A percentile compares a stretch with the other conserved stretches of the same genome.
Evolutionary conservation across 2,329 filamentous ascomycete genomes (phyloP).

Genomic region (Trichophyton verrucosum): DNA sequence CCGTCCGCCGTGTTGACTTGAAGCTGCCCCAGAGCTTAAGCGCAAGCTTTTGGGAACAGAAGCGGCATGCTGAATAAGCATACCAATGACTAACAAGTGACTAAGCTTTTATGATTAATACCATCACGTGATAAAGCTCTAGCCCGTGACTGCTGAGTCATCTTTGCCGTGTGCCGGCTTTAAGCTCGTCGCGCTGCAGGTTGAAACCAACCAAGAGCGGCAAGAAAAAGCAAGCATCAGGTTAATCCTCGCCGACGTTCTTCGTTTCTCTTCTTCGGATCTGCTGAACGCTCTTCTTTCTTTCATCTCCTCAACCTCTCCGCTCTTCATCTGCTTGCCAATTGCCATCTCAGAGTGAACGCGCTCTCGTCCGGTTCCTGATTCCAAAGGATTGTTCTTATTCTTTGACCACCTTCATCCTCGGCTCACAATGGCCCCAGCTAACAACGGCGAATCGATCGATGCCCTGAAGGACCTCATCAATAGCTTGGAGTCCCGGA

Average conservation of each 20-base stretch:
- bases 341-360: neutral
- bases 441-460: conserved; percentile 67
- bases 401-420: conserved; percentile 6
- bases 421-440: conserved; percentile 62
- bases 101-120: neutral
- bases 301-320: conserved; percentile 8
- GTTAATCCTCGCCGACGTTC: conserved; percentile 9
- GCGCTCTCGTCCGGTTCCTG: neutral
- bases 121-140: neutral
- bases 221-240: conserved; percentile 4
- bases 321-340: neutral
- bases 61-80: neutral
- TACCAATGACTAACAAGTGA: neutral
- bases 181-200: neutral
- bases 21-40: neutral
- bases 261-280: neutral
- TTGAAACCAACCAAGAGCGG: neutral
- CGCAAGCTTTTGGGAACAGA: neutral
- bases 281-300: neutral
- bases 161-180: neutral
- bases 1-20: neutral
- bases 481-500: conserved; percentile 68
- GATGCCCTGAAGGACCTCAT: conserved; percentile 76
- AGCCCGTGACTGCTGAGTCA: conserved; percentile 1
- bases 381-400: neutral